A percentile compares a stretch with the other conserved stretches of the same genome.
Conservation (phyloP, 495 filamentous ascomycete genomes). For the Chaetomidium leptoderma region DNA sequence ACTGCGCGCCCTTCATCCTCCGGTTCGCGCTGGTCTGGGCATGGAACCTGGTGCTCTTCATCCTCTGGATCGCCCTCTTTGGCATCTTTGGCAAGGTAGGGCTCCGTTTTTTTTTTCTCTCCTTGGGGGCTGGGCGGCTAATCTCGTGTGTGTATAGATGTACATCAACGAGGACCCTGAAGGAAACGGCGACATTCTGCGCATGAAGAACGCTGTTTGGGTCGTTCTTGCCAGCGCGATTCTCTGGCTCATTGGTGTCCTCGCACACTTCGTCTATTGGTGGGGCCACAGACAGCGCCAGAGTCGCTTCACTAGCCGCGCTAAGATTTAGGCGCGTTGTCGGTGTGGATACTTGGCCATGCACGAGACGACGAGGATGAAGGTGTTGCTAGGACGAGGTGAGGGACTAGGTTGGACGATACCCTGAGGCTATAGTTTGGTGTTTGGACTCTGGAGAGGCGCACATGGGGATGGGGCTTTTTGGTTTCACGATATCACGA, state of each 20-base stretch:
- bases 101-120: background rate
- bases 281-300: constrained; percentile 38
- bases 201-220: constrained; percentile 88
- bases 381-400: too few relatives aligned
- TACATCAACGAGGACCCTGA: constrained; percentile 66
- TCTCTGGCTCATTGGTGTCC: constrained; percentile 62
- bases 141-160: constrained; percentile 44
- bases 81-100: constrained; percentile 64
- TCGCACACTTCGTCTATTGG: constrained; percentile 43
- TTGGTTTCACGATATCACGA: background rate
- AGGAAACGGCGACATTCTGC: constrained; percentile 54
- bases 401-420: background rate
- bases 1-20: constrained; percentile 58
- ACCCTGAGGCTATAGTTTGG: background rate
- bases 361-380: too few relatives aligned
- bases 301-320: constrained; percentile 48
- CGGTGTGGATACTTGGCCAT: background rate
- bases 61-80: constrained; percentile 77
- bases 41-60: constrained; percentile 67
- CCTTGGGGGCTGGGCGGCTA: background rate
- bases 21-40: constrained; percentile 51
- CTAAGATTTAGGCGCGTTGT: constrained; percentile 33
- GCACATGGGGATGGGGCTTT: background rate
- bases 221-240: constrained; percentile 68
- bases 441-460: background rate